Evolutionary conservation across 331 rosid genomes (phyloP).

Genomic region (Arachis monticola): DNA sequence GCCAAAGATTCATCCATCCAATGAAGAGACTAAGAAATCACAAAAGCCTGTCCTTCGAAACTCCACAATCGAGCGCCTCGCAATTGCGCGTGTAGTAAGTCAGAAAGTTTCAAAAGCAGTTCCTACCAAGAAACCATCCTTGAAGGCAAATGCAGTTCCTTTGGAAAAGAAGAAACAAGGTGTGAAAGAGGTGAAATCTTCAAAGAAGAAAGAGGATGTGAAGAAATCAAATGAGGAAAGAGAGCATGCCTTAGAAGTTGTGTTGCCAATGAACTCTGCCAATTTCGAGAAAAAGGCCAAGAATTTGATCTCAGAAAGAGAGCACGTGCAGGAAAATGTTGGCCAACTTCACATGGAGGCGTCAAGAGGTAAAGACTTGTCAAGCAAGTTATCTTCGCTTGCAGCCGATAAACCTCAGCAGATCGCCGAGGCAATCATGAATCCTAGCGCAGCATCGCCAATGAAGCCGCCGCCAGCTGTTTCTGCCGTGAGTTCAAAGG

Average conservation of each 20-base stretch:
- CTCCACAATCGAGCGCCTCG: constrained; percentile 88
- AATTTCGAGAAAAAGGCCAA: constrained; percentile 45
- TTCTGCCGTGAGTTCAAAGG: constrained; percentile 46
- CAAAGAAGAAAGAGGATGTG: constrained; percentile 41
- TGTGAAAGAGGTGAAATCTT: constrained; percentile 58
- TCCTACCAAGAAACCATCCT: constrained; percentile 60
- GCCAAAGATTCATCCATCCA: constrained; percentile 51
- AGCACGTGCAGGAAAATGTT: constrained; percentile 35
- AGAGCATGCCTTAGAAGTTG: constrained; percentile 33
- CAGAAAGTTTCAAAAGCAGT: constrained; percentile 52
- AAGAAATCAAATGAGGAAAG: constrained; percentile 46
- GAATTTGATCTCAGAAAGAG: constrained; percentile 37
- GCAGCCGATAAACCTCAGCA: constrained; percentile 49
- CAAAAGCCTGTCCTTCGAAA: constrained; percentile 67
- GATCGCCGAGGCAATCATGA: constrained; percentile 41
- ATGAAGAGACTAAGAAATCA: constrained; percentile 59
- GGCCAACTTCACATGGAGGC: constrained; percentile 32
- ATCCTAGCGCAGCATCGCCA: constrained; percentile 50
- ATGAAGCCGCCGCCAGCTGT: constrained; percentile 34
- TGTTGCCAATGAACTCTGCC: constrained; percentile 44
- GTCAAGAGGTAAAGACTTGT: constrained; percentile 39
- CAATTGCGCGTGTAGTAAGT: constrained; percentile 56
- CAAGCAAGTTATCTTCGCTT: constrained; percentile 50
- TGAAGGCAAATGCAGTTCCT: constrained; percentile 49
- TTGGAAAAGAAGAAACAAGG: constrained; percentile 58